A percentile compares a stretch with the other conserved stretches of the same genome.
phyloP scores from a whole-genome alignment of 1,284 basidiomycete species.

The Leccinum laetum region DNA sequence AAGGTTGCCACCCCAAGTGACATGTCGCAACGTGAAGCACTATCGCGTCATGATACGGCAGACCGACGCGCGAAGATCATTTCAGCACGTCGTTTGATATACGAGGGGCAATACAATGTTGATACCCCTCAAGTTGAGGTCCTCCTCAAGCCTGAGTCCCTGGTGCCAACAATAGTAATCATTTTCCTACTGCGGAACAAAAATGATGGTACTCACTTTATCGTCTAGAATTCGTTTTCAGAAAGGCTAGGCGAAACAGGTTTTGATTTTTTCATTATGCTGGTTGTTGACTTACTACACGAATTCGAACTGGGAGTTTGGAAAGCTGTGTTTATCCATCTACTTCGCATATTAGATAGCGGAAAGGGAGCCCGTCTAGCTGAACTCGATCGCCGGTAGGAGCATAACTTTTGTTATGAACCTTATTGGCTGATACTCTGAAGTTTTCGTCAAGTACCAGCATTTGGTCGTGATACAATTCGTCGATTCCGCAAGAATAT shows the following conservation, averaged over 20 bases:
- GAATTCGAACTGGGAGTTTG: no score
- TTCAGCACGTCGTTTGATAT: not conserved
- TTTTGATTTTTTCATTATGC: not conserved
- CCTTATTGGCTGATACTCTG: not conserved
- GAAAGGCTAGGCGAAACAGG: not conserved
- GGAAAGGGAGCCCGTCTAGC: not conserved
- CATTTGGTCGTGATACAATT: conserved; percentile 23
- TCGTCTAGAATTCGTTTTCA: not conserved
- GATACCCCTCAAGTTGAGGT: not conserved
- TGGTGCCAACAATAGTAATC: not conserved
- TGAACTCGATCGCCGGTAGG: not conserved
- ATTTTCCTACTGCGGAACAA: not conserved
- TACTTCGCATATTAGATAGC: no score
- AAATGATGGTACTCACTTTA: not conserved
- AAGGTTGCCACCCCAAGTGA: no score
- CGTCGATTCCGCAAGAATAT: conserved; percentile 17
- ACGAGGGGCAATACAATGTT: not conserved
- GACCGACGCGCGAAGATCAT: no score
- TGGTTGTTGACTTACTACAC: no score
- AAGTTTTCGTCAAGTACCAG: conserved; percentile 12
- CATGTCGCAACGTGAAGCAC: no score
- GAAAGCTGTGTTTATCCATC: no score
- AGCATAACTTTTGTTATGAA: not conserved
- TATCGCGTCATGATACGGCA: no score
- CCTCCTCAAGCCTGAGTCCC: not conserved